Evolutionary conservation across 2,329 filamentous ascomycete species (phyloP), one percentile per base, ranked within the genome.

Genomic region (Monilinia fructigena): DNA sequence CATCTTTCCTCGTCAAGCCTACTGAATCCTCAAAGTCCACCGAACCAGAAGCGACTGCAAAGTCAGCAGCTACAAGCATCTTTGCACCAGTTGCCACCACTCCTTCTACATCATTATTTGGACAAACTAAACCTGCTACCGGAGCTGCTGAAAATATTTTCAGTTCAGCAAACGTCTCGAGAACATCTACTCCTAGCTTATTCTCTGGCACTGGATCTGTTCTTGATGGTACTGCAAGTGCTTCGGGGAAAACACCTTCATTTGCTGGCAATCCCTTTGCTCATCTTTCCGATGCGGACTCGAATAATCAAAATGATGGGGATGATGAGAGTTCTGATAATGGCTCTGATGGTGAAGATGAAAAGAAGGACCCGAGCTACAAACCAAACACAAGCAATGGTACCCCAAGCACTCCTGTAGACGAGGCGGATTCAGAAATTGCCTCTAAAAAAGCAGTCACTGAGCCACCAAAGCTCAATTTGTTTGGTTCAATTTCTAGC

Each of bases 221-320:
- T 47, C 67, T 75, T 35, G 73, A 73, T 60, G 68, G 68, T 18
- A 67, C 70, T 68, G 64, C 66, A n/a, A 55, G 70, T 16, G 55
- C 55, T 58, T 18, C 55, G 20, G 69, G 67, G 26, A 72, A 74
- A 45, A 66, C 68, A 14, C 45, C 66, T 14, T 48, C 68, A n/a
- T 69, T 70, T 65, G 60, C 64, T 53, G 72, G 76, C 55, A 87
- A 88, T 72, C 86, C 87, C 60, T 89, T 89, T 72, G 82, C 81
- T 31, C 83, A 87, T 70, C 79, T 88, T 10, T 87, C 85, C 1
- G 84, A 85, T 72, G 79, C 78, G 20, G 64, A 67, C 28, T 66
- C 65, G 4, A 82, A 82, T 61, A 78, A 75, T 8, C 81, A 83
- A 69, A 80, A 78, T 68, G 80, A 59, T 1, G 65, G 81, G 66